These are phyloP conservation scores for Chlorophyllum brunneum DNA, from an alignment of 768 basidiomycete species.

Conservation along the genomic window DNA sequence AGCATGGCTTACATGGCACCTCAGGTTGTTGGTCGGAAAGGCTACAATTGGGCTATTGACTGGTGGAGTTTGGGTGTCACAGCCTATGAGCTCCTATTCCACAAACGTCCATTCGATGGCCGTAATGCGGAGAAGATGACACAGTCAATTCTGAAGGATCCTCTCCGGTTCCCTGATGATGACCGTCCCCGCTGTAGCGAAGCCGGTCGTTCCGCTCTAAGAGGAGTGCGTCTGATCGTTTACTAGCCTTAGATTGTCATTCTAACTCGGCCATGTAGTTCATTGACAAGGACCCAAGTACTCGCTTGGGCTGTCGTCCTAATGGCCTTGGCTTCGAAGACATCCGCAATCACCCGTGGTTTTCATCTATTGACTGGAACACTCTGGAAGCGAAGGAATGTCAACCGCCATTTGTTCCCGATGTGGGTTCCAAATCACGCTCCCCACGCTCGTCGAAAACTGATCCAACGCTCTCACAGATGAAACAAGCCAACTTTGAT, in stretches of 20 bases:
- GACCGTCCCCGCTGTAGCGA: conserved; percentile 56
- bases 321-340: conserved; percentile 71
- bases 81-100: conserved; percentile 86
- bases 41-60: conserved; percentile 91
- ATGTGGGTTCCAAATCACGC: conserved; percentile 53
- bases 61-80: conserved; percentile 96
- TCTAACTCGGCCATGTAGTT: conserved; percentile 46
- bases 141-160: conserved; percentile 78
- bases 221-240: conserved; percentile 46
- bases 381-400: conserved; percentile 63
- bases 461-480: conserved; percentile 40
- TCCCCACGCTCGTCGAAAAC: conserved; percentile 2
- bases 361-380: conserved; percentile 78
- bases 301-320: conserved; percentile 77
- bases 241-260: conserved; percentile 8
- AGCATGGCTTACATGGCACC: conserved; percentile 99
- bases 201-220: conserved; percentile 63
- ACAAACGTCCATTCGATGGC: conserved; percentile 84
- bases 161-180: conserved; percentile 73
- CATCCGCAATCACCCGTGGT: conserved; percentile 83
- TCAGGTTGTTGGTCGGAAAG: conserved; percentile 87
- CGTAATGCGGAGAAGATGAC: conserved; percentile 87
- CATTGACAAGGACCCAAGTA: conserved; percentile 75
- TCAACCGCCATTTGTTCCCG: conserved; percentile 86
- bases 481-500: conserved; percentile 97